phyloP scores from a whole-genome alignment of 192 early-diverging fungal species.

The Allomyces macrogynus region DNA sequence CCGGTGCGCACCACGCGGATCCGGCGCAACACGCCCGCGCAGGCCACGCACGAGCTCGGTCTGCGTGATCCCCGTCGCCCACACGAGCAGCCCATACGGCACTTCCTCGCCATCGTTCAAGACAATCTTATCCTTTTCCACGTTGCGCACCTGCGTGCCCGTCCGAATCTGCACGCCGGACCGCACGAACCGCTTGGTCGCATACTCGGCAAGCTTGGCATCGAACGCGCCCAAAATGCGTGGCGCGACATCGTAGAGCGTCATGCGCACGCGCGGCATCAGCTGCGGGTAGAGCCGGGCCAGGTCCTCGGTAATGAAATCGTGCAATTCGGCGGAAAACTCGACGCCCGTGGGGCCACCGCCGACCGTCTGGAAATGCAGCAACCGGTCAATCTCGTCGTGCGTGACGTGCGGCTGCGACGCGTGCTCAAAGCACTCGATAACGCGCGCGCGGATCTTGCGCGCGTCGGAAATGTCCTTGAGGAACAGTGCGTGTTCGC shows the following conservation, averaged over 20 bases:
- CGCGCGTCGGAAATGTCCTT: constrained; percentile 71
- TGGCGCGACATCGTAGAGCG: constrained; percentile 60
- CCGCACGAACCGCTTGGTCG: constrained; percentile 46
- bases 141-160: constrained; percentile 31
- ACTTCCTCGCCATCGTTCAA: constrained; percentile 27
- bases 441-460: constrained; percentile 50
- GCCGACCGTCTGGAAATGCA: constrained; percentile 73
- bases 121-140: constrained; percentile 27
- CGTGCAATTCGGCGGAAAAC: constrained; percentile 52
- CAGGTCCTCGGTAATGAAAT: constrained; percentile 48
- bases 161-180: constrained; percentile 57
- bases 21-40: constrained; percentile 15
- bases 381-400: constrained; percentile 34
- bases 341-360: constrained; percentile 71
- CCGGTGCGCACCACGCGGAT: constrained; percentile 15
- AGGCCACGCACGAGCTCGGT: constrained; percentile 33
- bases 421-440: constrained; percentile 44
- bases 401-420: constrained; percentile 38
- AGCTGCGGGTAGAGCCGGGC: not conserved
- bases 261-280: constrained; percentile 16
- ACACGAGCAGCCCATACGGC: constrained; percentile 49
- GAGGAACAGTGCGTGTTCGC: constrained; percentile 62
- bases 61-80: constrained; percentile 57
- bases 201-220: constrained; percentile 46
- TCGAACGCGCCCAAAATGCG: constrained; percentile 61